Percentiles rank a stretch among this genome's conserved stretches.
phyloP scores from a whole-genome alignment of 2,329 filamentous ascomycete genomes.

The Fusarium brachygibbosum region DNA sequence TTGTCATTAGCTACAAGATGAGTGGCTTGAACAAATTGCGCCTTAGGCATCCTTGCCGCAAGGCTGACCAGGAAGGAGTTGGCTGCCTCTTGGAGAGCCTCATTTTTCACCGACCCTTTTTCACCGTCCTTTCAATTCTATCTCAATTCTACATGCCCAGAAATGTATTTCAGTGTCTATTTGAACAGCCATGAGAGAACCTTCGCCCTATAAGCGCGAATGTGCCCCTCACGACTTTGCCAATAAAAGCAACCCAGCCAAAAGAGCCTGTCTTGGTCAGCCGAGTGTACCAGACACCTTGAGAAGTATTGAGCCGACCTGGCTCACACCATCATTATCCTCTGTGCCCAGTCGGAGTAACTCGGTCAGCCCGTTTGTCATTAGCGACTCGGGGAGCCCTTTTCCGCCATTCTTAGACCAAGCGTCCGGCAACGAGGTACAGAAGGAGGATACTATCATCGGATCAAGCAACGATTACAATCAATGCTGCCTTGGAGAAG shows the following conservation, averaged over 20 bases:
- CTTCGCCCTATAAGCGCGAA: background rate
- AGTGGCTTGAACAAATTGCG: background rate
- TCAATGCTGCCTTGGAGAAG: background rate
- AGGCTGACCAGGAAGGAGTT: background rate
- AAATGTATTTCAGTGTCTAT: background rate
- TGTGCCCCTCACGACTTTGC: fast-evolving
- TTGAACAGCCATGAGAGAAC: background rate
- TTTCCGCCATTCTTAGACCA: background rate
- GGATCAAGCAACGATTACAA: background rate
- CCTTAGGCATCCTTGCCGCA: background rate
- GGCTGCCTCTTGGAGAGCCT: too few relatives aligned
- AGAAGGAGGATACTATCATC: background rate
- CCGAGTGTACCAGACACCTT: background rate
- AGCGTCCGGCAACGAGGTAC: background rate
- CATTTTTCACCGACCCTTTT: background rate
- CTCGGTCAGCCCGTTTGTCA: background rate
- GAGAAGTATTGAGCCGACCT: too few relatives aligned
- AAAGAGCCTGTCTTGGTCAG: background rate
- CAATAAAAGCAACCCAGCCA: background rate
- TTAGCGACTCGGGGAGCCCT: background rate
- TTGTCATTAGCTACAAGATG: too few relatives aligned
- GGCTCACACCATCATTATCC: background rate
- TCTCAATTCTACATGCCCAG: too few relatives aligned
- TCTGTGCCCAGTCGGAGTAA: background rate
- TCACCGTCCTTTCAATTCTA: too few relatives aligned